Percentiles rank a stretch among this genome's conserved stretches.
These are phyloP conservation scores for Aspergillus tamarii DNA, from an alignment of 2,329 filamentous ascomycete species.

Conservation along the genomic window DNA sequence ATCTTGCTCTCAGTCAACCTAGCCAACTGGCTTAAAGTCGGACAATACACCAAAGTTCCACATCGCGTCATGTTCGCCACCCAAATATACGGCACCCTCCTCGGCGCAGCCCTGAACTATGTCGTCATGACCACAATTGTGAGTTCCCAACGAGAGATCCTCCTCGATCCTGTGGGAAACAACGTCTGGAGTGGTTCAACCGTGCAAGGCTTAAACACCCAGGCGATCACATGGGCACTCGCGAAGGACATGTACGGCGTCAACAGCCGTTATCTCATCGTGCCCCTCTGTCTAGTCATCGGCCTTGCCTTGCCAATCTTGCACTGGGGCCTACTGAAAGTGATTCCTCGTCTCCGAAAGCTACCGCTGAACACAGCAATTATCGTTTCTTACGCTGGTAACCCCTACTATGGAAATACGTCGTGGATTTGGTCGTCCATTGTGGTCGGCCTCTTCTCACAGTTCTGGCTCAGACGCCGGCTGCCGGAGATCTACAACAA, in stretches of 20 bases:
- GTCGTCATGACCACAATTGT: constrained; percentile 61
- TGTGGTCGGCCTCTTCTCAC: constrained; percentile 27
- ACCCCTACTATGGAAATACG: not conserved
- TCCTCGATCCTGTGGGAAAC: constrained; percentile 52
- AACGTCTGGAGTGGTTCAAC: constrained; percentile 57
- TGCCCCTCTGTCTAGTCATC: constrained; percentile 56
- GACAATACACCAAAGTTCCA: constrained; percentile 54
- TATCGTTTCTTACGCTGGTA: not conserved
- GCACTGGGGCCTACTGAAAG: constrained; percentile 41
- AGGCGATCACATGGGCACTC: constrained; percentile 49
- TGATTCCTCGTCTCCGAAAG: constrained; percentile 4
- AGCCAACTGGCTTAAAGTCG: constrained; percentile 27
- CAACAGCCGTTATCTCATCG: constrained; percentile 49
- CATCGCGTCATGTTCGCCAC: constrained; percentile 60
- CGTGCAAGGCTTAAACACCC: constrained; percentile 48
- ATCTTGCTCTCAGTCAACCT: constrained; percentile 30
- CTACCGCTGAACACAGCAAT: not conserved
- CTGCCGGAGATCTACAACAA: constrained; percentile 43
- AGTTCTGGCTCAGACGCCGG: constrained; percentile 42
- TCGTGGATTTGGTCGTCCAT: constrained; percentile 19
- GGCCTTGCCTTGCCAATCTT: constrained; percentile 50
- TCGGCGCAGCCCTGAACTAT: constrained; percentile 60
- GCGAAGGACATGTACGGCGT: constrained; percentile 57
- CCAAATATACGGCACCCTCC: constrained; percentile 59
- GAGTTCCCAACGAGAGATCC: constrained; percentile 51